These are phyloP conservation scores for Emydomyces testavorans DNA, from an alignment of 2,329 filamentous ascomycete genomes.

Conservation along the genomic window DNA sequence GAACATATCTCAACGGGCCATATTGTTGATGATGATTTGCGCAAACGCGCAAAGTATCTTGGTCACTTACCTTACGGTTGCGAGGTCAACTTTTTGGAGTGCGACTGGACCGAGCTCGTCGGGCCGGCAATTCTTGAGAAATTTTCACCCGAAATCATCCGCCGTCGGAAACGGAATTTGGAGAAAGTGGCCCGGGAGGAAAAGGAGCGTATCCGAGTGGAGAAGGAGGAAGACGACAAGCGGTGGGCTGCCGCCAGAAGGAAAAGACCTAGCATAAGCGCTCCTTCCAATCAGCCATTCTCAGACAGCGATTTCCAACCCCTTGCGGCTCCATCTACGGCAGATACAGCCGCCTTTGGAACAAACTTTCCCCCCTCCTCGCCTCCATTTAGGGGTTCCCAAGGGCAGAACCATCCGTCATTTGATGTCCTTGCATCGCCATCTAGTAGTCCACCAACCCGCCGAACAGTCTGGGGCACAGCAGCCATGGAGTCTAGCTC, in stretches of 20 bases:
- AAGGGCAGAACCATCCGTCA: slow-evolving; percentile 19
- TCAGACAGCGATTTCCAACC: slow-evolving; percentile 55
- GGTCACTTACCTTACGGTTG: slow-evolving; percentile 81
- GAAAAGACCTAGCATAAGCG: slow-evolving; percentile 42
- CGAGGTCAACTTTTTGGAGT: slow-evolving; percentile 81
- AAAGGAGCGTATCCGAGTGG: slow-evolving; percentile 68
- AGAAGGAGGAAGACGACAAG: slow-evolving; percentile 63
- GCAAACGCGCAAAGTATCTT: slow-evolving; percentile 76
- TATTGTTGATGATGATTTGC: slow-evolving; percentile 70
- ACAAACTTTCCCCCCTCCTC: slow-evolving; percentile 30
- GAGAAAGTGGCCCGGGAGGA: slow-evolving; percentile 83
- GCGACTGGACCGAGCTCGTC: slow-evolving; percentile 88
- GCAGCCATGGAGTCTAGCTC: slow-evolving; percentile 50
- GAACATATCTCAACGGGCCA: slow-evolving; percentile 84
- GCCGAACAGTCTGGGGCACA: slow-evolving; percentile 89
- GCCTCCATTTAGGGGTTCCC: slow-evolving; percentile 32
- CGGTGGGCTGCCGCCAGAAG: slow-evolving; percentile 57
- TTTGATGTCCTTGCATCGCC: slow-evolving; percentile 55
- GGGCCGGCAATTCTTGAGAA: slow-evolving; percentile 59
- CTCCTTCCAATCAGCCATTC: slow-evolving; percentile 36
- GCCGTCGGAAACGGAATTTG: slow-evolving; percentile 60
- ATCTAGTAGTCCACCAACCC: slow-evolving; percentile 65
- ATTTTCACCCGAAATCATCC: slow-evolving; percentile 66
- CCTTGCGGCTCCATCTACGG: slow-evolving; percentile 32
- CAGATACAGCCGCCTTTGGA: slow-evolving; percentile 23